Percentiles rank a stretch among this genome's conserved stretches.
These are phyloP conservation scores for Monascus ruber DNA, from an alignment of 2,329 filamentous ascomycete genomes.

Conservation along the genomic window DNA sequence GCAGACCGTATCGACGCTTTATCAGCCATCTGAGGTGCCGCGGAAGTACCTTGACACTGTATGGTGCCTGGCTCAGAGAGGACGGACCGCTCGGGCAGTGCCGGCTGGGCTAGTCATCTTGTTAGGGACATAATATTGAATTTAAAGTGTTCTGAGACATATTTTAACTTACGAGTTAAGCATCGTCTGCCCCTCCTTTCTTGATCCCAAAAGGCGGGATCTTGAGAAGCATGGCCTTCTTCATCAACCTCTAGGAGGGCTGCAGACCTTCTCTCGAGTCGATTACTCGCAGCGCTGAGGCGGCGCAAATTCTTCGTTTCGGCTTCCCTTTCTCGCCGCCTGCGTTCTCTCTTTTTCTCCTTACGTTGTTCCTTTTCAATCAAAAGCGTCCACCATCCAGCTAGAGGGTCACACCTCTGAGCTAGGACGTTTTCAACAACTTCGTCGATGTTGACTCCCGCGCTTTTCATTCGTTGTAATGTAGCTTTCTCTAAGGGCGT, in stretches of 20 bases:
- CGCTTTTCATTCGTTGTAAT: conserved; percentile 80
- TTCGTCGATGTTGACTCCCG: conserved; percentile 85
- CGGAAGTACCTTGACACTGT: conserved; percentile 24
- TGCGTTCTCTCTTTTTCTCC: conserved; percentile 64
- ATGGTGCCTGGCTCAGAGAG: conserved; percentile 51
- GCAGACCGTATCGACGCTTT: conserved; percentile 60
- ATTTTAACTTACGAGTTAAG: conserved; percentile 29
- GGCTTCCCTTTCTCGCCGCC: conserved; percentile 70
- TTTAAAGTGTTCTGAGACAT: too few relatives aligned
- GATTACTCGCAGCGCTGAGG: conserved; percentile 79
- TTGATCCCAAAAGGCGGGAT: conserved; percentile 54
- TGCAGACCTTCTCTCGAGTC: conserved; percentile 69
- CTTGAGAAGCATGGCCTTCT: conserved; percentile 43
- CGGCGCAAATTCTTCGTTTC: conserved; percentile 70
- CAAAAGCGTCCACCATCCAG: conserved; percentile 91
- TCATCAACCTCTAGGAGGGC: conserved; percentile 69
- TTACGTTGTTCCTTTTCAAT: conserved; percentile 93
- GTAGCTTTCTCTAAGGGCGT: conserved; percentile 84
- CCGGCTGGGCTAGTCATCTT: conserved; percentile 41
- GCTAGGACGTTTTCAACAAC: conserved; percentile 90
- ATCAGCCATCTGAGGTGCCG: conserved; percentile 55
- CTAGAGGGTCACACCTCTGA: conserved; percentile 77
- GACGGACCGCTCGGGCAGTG: conserved; percentile 63
- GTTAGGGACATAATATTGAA: background rate
- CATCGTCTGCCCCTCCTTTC: conserved; percentile 70